These are phyloP conservation scores for Rutstroemia sp. DNA, from an alignment of 2,329 filamentous ascomycete genomes.

Conservation along the genomic window DNA sequence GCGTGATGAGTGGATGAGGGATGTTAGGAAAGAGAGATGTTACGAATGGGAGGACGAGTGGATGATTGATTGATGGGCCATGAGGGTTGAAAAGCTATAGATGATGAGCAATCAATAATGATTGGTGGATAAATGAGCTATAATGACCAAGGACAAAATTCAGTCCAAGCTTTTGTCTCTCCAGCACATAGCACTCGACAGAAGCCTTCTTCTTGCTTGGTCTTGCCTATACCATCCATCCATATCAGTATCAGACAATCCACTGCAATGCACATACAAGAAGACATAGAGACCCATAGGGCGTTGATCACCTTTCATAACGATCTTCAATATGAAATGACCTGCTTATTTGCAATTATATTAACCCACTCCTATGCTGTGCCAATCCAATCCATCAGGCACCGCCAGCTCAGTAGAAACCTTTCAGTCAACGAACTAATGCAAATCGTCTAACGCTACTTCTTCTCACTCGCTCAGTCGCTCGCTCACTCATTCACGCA, in stretches of 20 bases:
- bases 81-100: background rate
- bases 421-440: too few relatives aligned
- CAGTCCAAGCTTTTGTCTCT: too few relatives aligned
- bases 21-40: background rate
- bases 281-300: too few relatives aligned
- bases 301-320: background rate
- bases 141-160: too few relatives aligned
- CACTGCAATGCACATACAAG: too few relatives aligned
- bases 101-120: background rate
- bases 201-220: background rate
- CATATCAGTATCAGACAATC: background rate
- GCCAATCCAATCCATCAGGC: too few relatives aligned
- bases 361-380: background rate
- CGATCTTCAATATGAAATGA: background rate
- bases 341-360: too few relatives aligned
- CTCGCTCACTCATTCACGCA: too few relatives aligned
- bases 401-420: too few relatives aligned
- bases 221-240: background rate
- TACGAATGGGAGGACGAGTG: background rate
- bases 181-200: background rate
- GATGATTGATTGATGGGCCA: background rate
- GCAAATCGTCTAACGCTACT: too few relatives aligned
- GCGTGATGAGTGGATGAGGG: conserved; percentile 7
- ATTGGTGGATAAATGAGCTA: background rate
- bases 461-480: too few relatives aligned